Evolutionary conservation across 2,329 filamentous ascomycete genomes (phyloP), one percentile per base, ranked within the genome.

Genomic region (Hyphodiscus sp.): DNA sequence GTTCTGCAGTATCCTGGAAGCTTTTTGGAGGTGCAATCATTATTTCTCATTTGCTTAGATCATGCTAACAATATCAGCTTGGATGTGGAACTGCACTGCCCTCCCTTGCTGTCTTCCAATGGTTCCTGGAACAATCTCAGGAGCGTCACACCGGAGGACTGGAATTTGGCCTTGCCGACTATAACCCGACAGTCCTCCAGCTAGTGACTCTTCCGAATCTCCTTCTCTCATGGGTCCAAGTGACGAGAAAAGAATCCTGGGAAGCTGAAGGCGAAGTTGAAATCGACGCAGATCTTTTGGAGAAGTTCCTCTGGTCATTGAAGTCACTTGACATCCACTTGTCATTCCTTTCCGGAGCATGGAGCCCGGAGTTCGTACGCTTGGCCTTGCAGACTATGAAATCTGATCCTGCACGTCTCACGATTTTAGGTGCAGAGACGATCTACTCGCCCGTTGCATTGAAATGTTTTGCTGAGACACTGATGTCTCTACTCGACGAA

Each of bases 151-250:
- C 38, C 13, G 29, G 51, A 18, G 49, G 44, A 4, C 69, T 87
- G 26, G 76, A 79, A 51, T 78, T 92, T 59, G 80, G 83, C 18
- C 71, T 92, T 20, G 84, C 87, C 49, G 89, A 94, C 71, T 94
- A 91, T 72, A 94, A 94, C 65, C 82, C 83, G 41, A 80, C 83
- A 2, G 89, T 94, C 13, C 75, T 94, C 50, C 80, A 86, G 54
- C 80, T 92, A 15, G 87, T 91, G 58, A 92, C 88, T 1, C 68
- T 94, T 33, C 88, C 89, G 51, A 94, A 94, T 70, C 73, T 92
- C 44, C 69, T 94, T 41, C 76, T 94, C 30, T 78, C 81, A 5
- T 94, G 86, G 82, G 67, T 65, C 8, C 60, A 64, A 48, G 26
- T 54, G 16, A 60, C 49, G 15, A 52, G 43, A 11, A 53, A 43